Evolutionary conservation across 2,329 filamentous ascomycete species (phyloP), one percentile per base, ranked within the genome.

Genomic region (Cytospora mali): DNA sequence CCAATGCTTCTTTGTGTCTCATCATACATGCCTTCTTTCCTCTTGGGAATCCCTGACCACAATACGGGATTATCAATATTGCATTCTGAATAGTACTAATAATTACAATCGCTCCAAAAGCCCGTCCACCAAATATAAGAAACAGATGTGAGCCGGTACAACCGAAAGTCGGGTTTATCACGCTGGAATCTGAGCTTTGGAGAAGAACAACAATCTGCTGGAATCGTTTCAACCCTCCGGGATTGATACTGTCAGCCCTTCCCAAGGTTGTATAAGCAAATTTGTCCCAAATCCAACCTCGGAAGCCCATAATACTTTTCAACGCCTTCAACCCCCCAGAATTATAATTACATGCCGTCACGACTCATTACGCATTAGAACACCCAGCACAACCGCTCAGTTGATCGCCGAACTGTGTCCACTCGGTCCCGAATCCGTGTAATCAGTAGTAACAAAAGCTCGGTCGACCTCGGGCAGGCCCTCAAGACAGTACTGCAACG

Each of bases 401-500:
- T 46, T 46, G 42, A 46, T 46, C 1, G n/a, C 18, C 4, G 63
- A 62, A 31, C 59, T 58, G 46, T 88, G 88, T 5, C 68, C 68
- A 28, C 64, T 67, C 0, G 66, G 68, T 64, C 88, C 84, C 5
- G 88, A 83, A 50, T 85, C 86, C 64, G 88, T 88, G 61, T 89
- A 79, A 60, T 79, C 78, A 27, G 73, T 71, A 25, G 75, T 75
- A 6, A 78, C 75, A 64, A 76, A 76, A 1, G 76, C 76, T 57
- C 77, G 69, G 64, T 76, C 76, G 21, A 76, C 76, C 51, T 70
- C 72, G 1, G 72, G 71, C 4, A 78, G 71, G 1, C 81, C 82
- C 67, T 87, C 84, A 27, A 79, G 72, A 66, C 85, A 87, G 70
- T 88, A 88, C 72, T 88, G 85, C 67, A 88, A 69, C 3, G 84